Evolutionary conservation across 2,329 filamentous ascomycete genomes (phyloP), one percentile per base, ranked within the genome.

Genomic region (Microcera coccophila): DNA sequence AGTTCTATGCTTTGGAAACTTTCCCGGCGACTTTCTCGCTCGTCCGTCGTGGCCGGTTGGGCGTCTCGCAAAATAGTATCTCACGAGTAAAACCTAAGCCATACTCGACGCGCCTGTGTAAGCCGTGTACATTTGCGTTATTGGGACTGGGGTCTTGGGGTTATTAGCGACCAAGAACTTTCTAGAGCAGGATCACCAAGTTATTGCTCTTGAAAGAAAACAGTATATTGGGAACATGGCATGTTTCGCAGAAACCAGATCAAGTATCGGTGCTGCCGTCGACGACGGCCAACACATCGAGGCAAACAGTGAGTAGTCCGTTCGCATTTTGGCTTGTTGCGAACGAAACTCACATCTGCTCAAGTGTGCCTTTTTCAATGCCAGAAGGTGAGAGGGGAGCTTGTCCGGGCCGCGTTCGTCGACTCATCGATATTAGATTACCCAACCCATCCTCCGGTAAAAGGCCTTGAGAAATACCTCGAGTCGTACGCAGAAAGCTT

Each of bases 181-280:
- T 19, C 53, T 60, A 7, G 69, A 73, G 44, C 69, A 70, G 50
- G 69, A 69, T 4, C 69, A 71, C 37, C 48, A 67, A 8, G 68
- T 63, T 9, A 63, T 60, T 8, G 66, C 63, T 1, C 70, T 73
- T 34, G 71, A 74, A 42, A 58, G 62, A 31, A 62, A 68, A 33
- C 50, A 62, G 18, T 61, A 61, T 36, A 51, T 71, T 26, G 70
- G 70, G 71, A 4, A 58, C 68, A 5, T 74, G 70, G 70, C 59
- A 64, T 33, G 66, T 63, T 37, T 68, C 62, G 14, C 51, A 58
- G 11, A 55, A 66, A 24, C 15, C 37, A 5, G 45, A 63, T 38
- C 61, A 65, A 44, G 68, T 65, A 4, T 61, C 67, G 20, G 65
- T 64, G 5, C 59, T 70, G 10, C 48, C 53, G 26, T 49, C 48